phyloP scores from a whole-genome alignment of 148 eudicot species.

The Polygonum maritimum region DNA sequence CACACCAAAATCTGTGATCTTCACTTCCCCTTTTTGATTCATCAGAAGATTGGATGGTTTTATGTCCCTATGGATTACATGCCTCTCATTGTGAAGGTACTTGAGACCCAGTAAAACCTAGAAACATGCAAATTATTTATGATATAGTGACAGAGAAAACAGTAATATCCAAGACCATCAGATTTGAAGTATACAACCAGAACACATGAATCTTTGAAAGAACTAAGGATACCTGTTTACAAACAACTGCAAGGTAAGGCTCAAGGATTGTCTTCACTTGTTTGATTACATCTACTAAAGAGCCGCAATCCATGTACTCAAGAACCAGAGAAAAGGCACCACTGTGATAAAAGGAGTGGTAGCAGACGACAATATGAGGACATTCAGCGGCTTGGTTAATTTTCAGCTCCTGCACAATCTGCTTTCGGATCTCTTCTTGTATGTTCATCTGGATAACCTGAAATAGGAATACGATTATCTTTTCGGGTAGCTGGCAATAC shows the following conservation, averaged over 20 bases:
- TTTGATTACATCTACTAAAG: slow-evolving; percentile 69
- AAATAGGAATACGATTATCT: slow-evolving; percentile 10
- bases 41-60: slow-evolving; percentile 93
- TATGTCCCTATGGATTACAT: slow-evolving; percentile 90
- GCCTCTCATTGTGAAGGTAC: slow-evolving; percentile 86
- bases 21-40: slow-evolving; percentile 92
- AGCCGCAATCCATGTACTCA: slow-evolving; percentile 99
- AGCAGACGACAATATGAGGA: slow-evolving; percentile 74
- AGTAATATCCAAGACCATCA: neutral
- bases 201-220: neutral
- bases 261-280: slow-evolving; percentile 95
- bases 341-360: slow-evolving; percentile 91
- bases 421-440: slow-evolving; percentile 95
- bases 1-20: slow-evolving; percentile 97
- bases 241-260: slow-evolving; percentile 92
- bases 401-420: slow-evolving; percentile 95
- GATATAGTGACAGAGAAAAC: neutral
- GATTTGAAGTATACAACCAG: neutral
- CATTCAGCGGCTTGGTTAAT: slow-evolving; percentile 94
- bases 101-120: slow-evolving; percentile 89
- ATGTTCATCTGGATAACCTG: slow-evolving; percentile 97
- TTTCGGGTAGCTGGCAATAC: neutral
- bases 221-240: slow-evolving; percentile 59
- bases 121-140: slow-evolving; percentile 8
- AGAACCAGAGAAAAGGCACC: slow-evolving; percentile 85